phyloP scores from a whole-genome alignment of 768 basidiomycete species.

The Mycena metata region DNA sequence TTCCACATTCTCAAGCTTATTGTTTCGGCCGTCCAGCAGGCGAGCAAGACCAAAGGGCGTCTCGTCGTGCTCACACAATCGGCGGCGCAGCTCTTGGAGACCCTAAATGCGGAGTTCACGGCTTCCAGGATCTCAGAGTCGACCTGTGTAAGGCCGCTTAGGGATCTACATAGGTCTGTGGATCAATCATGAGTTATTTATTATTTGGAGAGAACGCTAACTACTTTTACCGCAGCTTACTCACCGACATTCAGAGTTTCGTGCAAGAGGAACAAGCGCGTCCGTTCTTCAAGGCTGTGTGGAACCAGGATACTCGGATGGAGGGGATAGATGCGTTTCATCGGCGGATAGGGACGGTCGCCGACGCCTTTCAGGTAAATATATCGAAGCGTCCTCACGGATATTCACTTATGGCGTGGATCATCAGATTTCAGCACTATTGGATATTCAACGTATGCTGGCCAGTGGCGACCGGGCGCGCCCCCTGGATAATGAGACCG shows the following conservation, averaged over 20 bases:
- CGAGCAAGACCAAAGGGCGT: background rate
- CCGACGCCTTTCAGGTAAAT: constrained; percentile 20
- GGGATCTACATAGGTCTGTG: constrained; percentile 2
- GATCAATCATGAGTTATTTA: background rate
- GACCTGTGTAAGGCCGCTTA: background rate
- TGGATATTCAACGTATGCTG: constrained; percentile 22
- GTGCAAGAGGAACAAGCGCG: constrained; percentile 11
- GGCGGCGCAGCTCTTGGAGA: constrained; percentile 2
- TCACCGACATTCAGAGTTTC: constrained; percentile 12
- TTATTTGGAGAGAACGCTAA: background rate
- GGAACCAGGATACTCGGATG: constrained; percentile 1
- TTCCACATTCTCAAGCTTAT: constrained; percentile 12
- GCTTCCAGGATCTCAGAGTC: background rate
- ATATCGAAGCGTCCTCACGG: background rate
- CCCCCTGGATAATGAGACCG: background rate
- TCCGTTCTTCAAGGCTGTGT: constrained; percentile 13
- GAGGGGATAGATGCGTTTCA: constrained; percentile 14
- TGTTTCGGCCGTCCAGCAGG: constrained; percentile 3
- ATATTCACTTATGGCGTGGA: too few species aligned
- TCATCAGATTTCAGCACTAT: constrained; percentile 18
- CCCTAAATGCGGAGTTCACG: constrained; percentile 6
- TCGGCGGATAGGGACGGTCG: constrained; percentile 8
- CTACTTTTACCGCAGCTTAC: constrained; percentile 12
- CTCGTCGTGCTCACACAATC: background rate
- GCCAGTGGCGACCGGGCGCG: background rate